Conservation (phyloP, 768 basidiomycete genomes). For the Baorangia bicolor region DNA sequence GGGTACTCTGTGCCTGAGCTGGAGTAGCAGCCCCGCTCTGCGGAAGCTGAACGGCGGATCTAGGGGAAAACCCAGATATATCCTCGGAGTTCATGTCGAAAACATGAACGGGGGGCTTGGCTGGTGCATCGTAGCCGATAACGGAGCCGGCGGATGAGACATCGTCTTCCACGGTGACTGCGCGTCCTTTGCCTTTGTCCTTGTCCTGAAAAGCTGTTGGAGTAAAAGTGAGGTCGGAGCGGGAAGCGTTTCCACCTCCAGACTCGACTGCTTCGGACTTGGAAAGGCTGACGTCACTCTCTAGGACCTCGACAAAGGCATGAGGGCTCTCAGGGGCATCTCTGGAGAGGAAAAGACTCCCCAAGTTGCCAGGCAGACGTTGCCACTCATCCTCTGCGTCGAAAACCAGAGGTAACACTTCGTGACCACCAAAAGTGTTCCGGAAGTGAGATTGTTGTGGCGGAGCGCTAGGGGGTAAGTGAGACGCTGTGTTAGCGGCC, state of each 20-base stretch:
- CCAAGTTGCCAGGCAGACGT: conserved; percentile 43
- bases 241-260: conserved; percentile 34
- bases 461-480: conserved; percentile 34
- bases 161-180: conserved; percentile 31
- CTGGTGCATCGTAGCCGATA: conserved; percentile 39
- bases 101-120: conserved; percentile 65
- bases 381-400: conserved; percentile 68
- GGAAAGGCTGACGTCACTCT: conserved; percentile 39
- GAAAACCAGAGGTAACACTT: conserved; percentile 45
- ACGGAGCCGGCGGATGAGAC: conserved; percentile 44
- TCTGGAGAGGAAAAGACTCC: conserved; percentile 39
- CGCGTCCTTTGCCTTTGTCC: conserved; percentile 46
- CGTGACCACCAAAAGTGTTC: conserved; percentile 57
- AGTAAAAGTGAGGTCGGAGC: conserved; percentile 22
- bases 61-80: conserved; percentile 20
- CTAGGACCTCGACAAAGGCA: conserved; percentile 62
- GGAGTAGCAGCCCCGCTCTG: conserved; percentile 27
- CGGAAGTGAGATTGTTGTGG: conserved; percentile 42
- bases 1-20: conserved; percentile 41
- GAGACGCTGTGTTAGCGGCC: conserved; percentile 32
- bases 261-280: conserved; percentile 31
- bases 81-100: conserved; percentile 38
- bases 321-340: conserved; percentile 47
- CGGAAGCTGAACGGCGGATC: conserved; percentile 15
- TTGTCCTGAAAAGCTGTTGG: conserved; percentile 34